A percentile compares a stretch with the other conserved stretches of the same genome.
These are phyloP conservation scores for Vigna angularis DNA, from an alignment of 306 rosid species.

Conservation along the genomic window DNA sequence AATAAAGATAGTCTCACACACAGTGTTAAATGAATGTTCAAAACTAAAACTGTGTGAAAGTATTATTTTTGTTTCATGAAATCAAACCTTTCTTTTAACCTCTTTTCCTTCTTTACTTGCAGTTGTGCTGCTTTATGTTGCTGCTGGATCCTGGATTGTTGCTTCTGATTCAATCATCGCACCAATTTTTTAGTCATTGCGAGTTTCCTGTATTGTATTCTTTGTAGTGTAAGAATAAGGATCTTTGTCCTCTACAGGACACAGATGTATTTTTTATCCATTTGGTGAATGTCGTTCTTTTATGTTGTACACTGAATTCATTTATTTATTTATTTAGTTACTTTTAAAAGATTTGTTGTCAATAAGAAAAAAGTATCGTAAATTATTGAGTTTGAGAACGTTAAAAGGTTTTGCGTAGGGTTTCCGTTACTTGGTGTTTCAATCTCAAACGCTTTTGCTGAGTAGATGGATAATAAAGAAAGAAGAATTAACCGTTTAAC, in stretches of 20 bases:
- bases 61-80: not conserved
- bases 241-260: not conserved
- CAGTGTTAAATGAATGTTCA: no score
- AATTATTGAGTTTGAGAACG: not conserved
- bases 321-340: not conserved
- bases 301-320: not conserved
- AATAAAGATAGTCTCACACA: no score
- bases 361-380: not conserved
- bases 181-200: not conserved
- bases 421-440: not conserved
- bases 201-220: slow-evolving; percentile 29
- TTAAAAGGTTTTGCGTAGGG: not conserved
- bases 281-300: slow-evolving; percentile 24
- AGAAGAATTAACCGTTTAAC: no score
- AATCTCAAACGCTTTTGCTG: not conserved
- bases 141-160: slow-evolving; percentile 52
- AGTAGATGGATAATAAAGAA: not conserved
- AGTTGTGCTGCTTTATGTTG: slow-evolving; percentile 60
- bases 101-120: slow-evolving; percentile 14
- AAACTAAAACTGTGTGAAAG: no score
- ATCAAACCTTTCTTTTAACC: not conserved
- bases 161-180: slow-evolving; percentile 42
- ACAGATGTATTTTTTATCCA: slow-evolving; percentile 8
- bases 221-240: slow-evolving; percentile 35
- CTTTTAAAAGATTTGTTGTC: not conserved